A percentile compares a stretch with the other conserved stretches of the same genome.
Evolutionary conservation across 2,329 filamentous ascomycete species (phyloP).

Genomic region (Chaetomiaceae sp.): DNA sequence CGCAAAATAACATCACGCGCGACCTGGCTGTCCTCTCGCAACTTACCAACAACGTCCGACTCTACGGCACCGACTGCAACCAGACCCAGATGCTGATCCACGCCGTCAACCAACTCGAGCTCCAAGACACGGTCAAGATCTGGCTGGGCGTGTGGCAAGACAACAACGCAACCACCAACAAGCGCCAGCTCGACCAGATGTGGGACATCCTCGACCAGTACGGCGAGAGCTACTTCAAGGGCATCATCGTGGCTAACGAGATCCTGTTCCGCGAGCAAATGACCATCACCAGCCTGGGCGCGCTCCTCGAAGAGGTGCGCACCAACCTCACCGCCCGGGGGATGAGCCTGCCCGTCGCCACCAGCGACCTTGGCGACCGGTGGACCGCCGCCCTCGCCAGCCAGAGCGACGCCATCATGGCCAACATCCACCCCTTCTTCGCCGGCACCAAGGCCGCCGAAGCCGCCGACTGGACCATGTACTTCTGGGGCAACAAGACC

Average conservation of each 20-base stretch:
- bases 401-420: conserved; percentile 84
- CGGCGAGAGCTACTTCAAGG: conserved; percentile 65
- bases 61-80: conserved; percentile 97
- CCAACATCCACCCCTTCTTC: conserved; percentile 96
- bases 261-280: conserved; percentile 74
- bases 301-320: conserved; percentile 63
- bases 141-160: conserved; percentile 97
- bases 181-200: conserved; percentile 76
- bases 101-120: conserved; percentile 67
- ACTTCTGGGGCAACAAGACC: conserved; percentile 74
- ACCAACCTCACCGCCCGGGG: conserved; percentile 64
- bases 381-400: conserved; percentile 69
- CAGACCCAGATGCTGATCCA: conserved; percentile 92
- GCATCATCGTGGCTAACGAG: conserved; percentile 78
- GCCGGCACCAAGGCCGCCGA: conserved; percentile 65
- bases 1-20: conserved; percentile 90
- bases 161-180: conserved; percentile 74
- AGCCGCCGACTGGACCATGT: conserved; percentile 75
- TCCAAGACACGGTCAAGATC: conserved; percentile 72
- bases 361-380: conserved; percentile 82
- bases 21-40: conserved; percentile 88
- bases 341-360: conserved; percentile 73
- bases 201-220: conserved; percentile 74
- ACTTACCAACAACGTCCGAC: conserved; percentile 77
- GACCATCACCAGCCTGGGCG: conserved; percentile 58